Base-by-base conservation (phyloP, 306 rosid genomes). In the Cicer arietinum region DNA sequence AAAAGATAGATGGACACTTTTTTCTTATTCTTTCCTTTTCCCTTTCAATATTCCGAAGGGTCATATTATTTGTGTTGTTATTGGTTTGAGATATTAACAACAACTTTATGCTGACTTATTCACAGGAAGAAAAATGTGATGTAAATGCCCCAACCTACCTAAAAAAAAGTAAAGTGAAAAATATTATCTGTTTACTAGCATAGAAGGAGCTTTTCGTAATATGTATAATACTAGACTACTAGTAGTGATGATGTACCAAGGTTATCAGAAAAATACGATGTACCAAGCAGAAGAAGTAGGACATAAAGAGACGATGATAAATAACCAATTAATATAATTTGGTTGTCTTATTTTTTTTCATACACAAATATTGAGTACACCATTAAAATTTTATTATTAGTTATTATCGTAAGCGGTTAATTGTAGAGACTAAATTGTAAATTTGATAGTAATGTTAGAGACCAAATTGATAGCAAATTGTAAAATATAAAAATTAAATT, bases 11-110 rank as follows among this genome's bases (percentile, higher is more conserved):
- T 3, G 58, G 5, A 45, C 56, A 35, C 44, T 53, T 41, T 50
- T 62, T 42, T 51, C 2, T 22, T 63, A 8, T 63, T 79, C 52
- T 39, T 58, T 46, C 54, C 54, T 37, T 74, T 80, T 60, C 71
- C 22, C 22, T 20, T 20, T 20, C 22, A 58, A 16, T 59, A 1
- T 47, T 40, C n/a, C 12, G 16, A 67, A 67, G 62, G 70, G 62
- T 41, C 47, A 51, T 10, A 16, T 12, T 41, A 14, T 46, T 56
- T 2, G 11, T 30, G 7, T 77, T 17, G 7, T 37, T 69, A 56
- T 22, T 46, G 6, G 20, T 54, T 7, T 7, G 30, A 30, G 18
- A 62, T 37, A 48, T 45, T 64, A 52, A 12, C 53, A 56, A 16
- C 58, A 35, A 10, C 39, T 78, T 78, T 58, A 8, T 59, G 57